Conservation (phyloP, 306 rosid species). For the Cicer arietinum region DNA sequence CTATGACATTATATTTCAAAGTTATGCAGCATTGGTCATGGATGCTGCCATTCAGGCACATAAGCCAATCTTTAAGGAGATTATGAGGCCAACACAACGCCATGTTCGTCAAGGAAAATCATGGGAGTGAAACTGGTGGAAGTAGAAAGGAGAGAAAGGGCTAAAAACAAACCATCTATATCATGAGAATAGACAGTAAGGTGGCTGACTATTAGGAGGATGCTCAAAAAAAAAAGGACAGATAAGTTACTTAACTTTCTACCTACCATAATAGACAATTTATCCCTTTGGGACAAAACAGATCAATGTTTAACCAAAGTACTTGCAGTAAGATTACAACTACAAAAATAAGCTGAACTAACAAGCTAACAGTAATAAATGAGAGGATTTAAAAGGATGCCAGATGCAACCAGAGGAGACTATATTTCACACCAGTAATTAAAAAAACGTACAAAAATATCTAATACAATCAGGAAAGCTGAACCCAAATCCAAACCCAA, state of each 20-base stretch:
- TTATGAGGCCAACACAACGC: constrained; percentile 31
- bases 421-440: constrained; percentile 14
- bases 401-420: not conserved
- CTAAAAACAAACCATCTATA: constrained; percentile 21
- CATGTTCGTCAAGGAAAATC: constrained; percentile 25
- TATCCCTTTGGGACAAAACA: constrained; percentile 14
- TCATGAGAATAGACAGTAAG: constrained; percentile 14
- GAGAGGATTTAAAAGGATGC: constrained; percentile 21
- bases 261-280: constrained; percentile 27
- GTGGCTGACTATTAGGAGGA: not conserved
- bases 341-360: constrained; percentile 9
- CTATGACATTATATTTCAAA: not conserved
- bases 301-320: constrained; percentile 18
- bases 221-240: constrained; percentile 2
- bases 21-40: constrained; percentile 22
- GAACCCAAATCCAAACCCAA: constrained; percentile 14
- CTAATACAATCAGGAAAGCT: constrained; percentile 22
- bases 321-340: constrained; percentile 24
- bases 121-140: constrained; percentile 21
- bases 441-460: constrained; percentile 15
- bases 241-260: constrained; percentile 8
- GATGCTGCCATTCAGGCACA: constrained; percentile 30
- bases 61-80: constrained; percentile 24
- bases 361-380: constrained; percentile 32
- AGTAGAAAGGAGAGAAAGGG: constrained; percentile 20